A percentile compares a stretch with the other conserved stretches of the same genome.
phyloP scores from a whole-genome alignment of 2,329 filamentous ascomycete species.

The Paracamarosporium sp. region DNA sequence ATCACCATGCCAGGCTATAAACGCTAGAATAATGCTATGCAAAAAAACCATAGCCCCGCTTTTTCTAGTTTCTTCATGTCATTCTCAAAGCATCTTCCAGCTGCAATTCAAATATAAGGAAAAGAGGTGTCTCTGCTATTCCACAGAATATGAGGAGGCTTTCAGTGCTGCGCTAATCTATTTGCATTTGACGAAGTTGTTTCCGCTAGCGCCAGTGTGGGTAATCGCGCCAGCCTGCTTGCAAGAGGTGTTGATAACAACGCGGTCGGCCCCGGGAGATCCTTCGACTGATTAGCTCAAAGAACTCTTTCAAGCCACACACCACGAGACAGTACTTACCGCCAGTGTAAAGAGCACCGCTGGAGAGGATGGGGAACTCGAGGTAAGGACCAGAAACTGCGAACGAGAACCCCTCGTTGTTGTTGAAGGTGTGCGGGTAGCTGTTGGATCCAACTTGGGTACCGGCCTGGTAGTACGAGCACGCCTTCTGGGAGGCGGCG shows the following conservation, averaged over 20 bases:
- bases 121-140: too few species aligned
- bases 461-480: conserved; percentile 55
- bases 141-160: too few species aligned
- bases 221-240: conserved; percentile 70
- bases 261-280: conserved; percentile 70
- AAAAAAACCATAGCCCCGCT: too few species aligned
- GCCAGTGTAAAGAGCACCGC: conserved; percentile 60
- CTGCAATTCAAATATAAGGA: too few species aligned
- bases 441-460: conserved; percentile 54
- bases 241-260: conserved; percentile 66
- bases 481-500: conserved; percentile 1
- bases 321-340: conserved; percentile 48
- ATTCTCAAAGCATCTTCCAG: too few species aligned
- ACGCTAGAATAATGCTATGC: too few species aligned
- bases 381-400: conserved; percentile 64
- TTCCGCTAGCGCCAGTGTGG: conserved; percentile 72
- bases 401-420: conserved; percentile 69
- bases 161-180: background rate
- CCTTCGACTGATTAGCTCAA: conserved; percentile 45
- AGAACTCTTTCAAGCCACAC: background rate
- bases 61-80: too few species aligned
- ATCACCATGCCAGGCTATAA: too few species aligned
- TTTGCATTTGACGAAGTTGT: conserved; percentile 63
- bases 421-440: conserved; percentile 68
- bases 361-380: conserved; percentile 66